These are phyloP conservation scores for Eremochloa ophiuroides DNA, from an alignment of 176 grass and related monocot genomes.

Conservation along the genomic window DNA sequence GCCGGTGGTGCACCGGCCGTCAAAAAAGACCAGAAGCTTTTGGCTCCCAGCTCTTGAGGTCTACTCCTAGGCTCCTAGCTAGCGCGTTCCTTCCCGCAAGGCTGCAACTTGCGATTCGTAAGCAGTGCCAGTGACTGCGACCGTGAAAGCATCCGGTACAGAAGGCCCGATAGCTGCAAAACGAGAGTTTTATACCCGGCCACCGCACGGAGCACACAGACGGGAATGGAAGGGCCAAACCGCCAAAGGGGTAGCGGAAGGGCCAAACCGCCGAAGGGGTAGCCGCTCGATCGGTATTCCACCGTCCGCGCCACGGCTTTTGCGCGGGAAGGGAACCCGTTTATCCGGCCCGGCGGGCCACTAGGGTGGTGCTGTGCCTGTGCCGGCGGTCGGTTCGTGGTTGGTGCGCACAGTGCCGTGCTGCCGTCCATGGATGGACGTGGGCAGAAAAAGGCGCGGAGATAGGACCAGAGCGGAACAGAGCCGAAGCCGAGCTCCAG, in stretches of 20 bases:
- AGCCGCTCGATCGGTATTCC: background rate
- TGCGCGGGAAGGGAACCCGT: background rate
- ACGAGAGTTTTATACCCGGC: background rate
- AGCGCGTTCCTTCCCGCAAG: background rate
- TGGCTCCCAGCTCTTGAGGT: background rate
- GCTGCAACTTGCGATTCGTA: background rate
- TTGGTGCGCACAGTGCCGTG: background rate
- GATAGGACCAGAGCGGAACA: background rate
- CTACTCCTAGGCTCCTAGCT: no score
- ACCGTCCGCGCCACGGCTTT: background rate
- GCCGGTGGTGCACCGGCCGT: background rate
- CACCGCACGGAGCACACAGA: background rate
- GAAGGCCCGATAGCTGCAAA: background rate
- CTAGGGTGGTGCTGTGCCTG: background rate
- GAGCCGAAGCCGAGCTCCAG: background rate
- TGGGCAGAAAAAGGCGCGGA: background rate
- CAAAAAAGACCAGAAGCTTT: background rate
- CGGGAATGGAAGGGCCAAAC: no score
- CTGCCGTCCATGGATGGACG: constrained; percentile 1
- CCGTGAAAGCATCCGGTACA: background rate
- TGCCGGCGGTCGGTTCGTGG: background rate
- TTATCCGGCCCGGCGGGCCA: background rate
- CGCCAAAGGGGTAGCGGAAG: background rate
- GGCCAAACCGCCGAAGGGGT: background rate
- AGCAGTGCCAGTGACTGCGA: background rate